These are phyloP conservation scores for Fusarium circinatum DNA, from an alignment of 2,329 filamentous ascomycete species.

Conservation along the genomic window DNA sequence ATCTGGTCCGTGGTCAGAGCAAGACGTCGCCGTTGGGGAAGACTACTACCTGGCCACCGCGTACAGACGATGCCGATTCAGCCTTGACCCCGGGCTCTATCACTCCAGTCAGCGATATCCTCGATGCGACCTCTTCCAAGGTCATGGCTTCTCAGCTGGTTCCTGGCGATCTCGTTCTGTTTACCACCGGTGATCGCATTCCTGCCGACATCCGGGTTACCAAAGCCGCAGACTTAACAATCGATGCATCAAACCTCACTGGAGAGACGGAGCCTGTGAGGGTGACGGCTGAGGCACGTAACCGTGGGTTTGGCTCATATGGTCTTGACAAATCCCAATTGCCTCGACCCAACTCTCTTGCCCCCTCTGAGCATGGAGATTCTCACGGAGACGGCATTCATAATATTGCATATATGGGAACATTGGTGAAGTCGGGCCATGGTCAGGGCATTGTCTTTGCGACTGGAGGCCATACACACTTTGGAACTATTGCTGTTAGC, in stretches of 20 bases:
- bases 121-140: conserved; percentile 81
- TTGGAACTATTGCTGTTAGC: conserved; percentile 94
- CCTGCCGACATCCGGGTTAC: conserved; percentile 96
- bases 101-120: conserved; percentile 69
- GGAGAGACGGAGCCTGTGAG: conserved; percentile 94
- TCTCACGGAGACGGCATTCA: conserved; percentile 75
- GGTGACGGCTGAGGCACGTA: conserved; percentile 73
- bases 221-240: conserved; percentile 86
- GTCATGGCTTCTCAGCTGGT: conserved; percentile 90
- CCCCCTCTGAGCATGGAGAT: conserved; percentile 65
- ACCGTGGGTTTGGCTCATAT: conserved; percentile 44
- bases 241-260: conserved; percentile 96
- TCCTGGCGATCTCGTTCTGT: conserved; percentile 90
- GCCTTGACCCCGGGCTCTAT: conserved; percentile 56
- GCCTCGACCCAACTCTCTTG: conserved; percentile 55
- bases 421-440: conserved; percentile 91
- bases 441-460: conserved; percentile 98
- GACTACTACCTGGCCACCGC: conserved; percentile 60
- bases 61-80: conserved; percentile 58
- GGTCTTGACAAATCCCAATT: conserved; percentile 46
- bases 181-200: conserved; percentile 95
- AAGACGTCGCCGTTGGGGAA: conserved; percentile 48
- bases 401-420: conserved; percentile 99
- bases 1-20: conserved; percentile 78
- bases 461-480: conserved; percentile 92